These are phyloP conservation scores for Solanum sparsipilum DNA, from an alignment of 257 asterid species.

Conservation along the genomic window DNA sequence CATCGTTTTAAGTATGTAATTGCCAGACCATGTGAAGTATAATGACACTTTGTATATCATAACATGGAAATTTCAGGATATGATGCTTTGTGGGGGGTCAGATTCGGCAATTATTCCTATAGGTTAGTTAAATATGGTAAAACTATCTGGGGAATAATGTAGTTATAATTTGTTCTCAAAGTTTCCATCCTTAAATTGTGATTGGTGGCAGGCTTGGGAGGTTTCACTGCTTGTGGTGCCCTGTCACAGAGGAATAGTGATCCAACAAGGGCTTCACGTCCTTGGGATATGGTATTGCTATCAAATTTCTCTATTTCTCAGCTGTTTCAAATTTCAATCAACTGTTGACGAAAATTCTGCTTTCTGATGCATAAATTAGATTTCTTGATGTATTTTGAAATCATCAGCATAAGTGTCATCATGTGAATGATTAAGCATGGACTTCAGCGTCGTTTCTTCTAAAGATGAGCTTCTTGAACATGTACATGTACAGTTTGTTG, in stretches of 20 bases:
- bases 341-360: neutral
- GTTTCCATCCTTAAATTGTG: neutral
- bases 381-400: neutral
- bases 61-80: slow-evolving; percentile 15
- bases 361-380: neutral
- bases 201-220: slow-evolving; percentile 29
- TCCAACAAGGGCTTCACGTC: slow-evolving; percentile 38
- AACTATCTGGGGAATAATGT: neutral
- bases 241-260: slow-evolving; percentile 30
- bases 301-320: neutral
- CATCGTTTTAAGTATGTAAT: neutral
- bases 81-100: slow-evolving; percentile 48
- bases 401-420: neutral
- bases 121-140: slow-evolving; percentile 8
- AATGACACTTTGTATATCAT: neutral
- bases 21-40: neutral
- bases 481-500: neutral
- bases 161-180: neutral
- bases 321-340: neutral
- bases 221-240: slow-evolving; percentile 34
- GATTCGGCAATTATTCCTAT: slow-evolving; percentile 34
- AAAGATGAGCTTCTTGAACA: neutral
- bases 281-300: slow-evolving; percentile 30
- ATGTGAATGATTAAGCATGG: neutral
- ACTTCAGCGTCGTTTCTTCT: neutral